Percentiles rank a stretch among this genome's conserved stretches.
Conservation (phyloP, 768 basidiomycete genomes). For the Tricholoma hemisulphureum region DNA sequence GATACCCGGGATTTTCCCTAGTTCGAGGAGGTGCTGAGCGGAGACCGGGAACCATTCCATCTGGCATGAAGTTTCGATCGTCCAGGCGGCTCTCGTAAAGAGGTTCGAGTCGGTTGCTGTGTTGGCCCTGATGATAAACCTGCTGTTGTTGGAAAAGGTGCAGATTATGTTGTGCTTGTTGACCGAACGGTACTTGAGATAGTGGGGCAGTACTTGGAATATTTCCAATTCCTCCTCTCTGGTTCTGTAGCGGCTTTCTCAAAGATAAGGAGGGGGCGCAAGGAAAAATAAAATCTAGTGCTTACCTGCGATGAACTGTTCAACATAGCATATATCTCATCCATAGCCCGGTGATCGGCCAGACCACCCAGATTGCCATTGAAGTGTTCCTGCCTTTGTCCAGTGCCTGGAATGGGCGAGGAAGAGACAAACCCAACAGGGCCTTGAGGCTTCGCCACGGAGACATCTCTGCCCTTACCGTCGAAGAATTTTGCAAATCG, state of each 20-base stretch:
- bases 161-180: slow-evolving; percentile 36
- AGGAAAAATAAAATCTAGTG: neutral
- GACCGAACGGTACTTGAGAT: slow-evolving; percentile 30
- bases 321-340: slow-evolving; percentile 80
- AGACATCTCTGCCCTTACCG: slow-evolving; percentile 54
- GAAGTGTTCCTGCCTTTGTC: slow-evolving; percentile 49
- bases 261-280: neutral
- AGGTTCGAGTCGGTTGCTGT: slow-evolving; percentile 57
- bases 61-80: slow-evolving; percentile 76
- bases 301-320: slow-evolving; percentile 73
- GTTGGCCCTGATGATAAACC: slow-evolving; percentile 40
- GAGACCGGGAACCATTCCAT: slow-evolving; percentile 84
- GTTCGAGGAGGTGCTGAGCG: slow-evolving; percentile 62
- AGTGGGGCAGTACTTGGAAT: slow-evolving; percentile 21
- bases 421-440: slow-evolving; percentile 41
- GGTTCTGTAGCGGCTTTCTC: slow-evolving; percentile 20
- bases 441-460: slow-evolving; percentile 37
- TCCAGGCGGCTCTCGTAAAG: slow-evolving; percentile 74
- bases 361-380: slow-evolving; percentile 34
- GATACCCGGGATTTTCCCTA: slow-evolving; percentile 53
- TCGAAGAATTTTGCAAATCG: slow-evolving; percentile 89
- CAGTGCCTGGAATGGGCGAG: slow-evolving; percentile 38
- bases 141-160: slow-evolving; percentile 41
- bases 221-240: slow-evolving; percentile 28
- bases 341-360: slow-evolving; percentile 62